Percentiles rank a stretch among this genome's conserved stretches.
These are phyloP conservation scores for Kwoniella heveanensis DNA, from an alignment of 768 basidiomycete species.

Conservation along the genomic window DNA sequence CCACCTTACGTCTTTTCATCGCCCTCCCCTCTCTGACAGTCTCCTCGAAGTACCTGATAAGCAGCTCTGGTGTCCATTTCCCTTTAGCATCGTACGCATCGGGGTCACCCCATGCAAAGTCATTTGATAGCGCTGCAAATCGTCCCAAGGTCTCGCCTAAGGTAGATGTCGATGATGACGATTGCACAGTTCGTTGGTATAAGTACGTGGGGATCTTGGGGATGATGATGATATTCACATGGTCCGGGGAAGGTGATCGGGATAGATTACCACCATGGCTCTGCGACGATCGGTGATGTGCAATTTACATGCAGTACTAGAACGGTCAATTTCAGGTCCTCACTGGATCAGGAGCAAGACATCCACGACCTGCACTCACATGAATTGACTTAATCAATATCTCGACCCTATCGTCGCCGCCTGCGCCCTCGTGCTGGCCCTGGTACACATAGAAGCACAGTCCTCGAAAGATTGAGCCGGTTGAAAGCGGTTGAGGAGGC, in stretches of 20 bases:
- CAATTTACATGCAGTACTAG: too few relatives aligned
- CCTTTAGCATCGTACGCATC: neutral
- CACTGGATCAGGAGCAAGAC: too few relatives aligned
- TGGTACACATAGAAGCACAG: too few relatives aligned
- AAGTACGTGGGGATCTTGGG: neutral
- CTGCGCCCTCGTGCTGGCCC: too few relatives aligned
- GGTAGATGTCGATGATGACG: neutral
- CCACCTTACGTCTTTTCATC: neutral
- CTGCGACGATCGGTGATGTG: too few relatives aligned
- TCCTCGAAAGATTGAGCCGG: too few relatives aligned
- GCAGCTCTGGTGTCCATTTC: constrained; percentile 6
- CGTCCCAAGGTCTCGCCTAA: neutral
- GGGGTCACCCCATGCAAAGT: constrained; percentile 7
- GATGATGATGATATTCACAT: constrained; percentile 1
- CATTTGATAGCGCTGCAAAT: neutral
- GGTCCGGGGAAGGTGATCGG: neutral
- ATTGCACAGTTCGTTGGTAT: neutral
- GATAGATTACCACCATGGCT: neutral
- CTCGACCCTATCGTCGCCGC: too few relatives aligned
- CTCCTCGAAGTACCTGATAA: constrained; percentile 16
- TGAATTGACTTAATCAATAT: too few relatives aligned
- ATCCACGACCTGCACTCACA: too few relatives aligned
- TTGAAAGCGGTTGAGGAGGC: too few relatives aligned
- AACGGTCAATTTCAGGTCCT: too few relatives aligned
- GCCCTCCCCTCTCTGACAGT: neutral